Conservation (phyloP, 768 basidiomycete genomes). For the Pisolithus marmoratus region DNA sequence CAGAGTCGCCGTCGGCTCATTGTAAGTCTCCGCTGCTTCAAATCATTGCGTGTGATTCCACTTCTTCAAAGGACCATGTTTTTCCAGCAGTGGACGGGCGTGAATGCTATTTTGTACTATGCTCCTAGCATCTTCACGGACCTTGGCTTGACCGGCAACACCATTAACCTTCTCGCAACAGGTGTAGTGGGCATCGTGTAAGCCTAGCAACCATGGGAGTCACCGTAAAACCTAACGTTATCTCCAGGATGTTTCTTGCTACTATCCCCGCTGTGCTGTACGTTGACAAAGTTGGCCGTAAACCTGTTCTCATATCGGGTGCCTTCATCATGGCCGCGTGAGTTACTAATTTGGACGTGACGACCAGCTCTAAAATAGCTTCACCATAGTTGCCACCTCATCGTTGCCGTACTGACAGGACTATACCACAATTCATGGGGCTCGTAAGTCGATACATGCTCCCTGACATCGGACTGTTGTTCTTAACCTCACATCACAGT, state of each 20-base stretch:
- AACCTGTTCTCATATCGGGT: conserved; percentile 68
- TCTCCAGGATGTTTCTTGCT: conserved; percentile 59
- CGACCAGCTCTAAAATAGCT: conserved; percentile 9
- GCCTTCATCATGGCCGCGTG: conserved; percentile 67
- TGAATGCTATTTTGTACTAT: conserved; percentile 74
- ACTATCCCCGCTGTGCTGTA: conserved; percentile 81
- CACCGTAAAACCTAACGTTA: background rate
- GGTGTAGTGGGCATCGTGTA: conserved; percentile 80
- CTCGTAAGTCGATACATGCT: conserved; percentile 27
- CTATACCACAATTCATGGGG: conserved; percentile 53
- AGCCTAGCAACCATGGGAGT: conserved; percentile 16
- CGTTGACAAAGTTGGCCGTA: conserved; percentile 71
- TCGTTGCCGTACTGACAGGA: conserved; percentile 61
- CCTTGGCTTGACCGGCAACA: conserved; percentile 57
- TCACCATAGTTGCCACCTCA: conserved; percentile 53
- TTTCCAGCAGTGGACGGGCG: conserved; percentile 82
- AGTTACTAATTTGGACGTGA: conserved; percentile 16
- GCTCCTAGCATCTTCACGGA: conserved; percentile 63
- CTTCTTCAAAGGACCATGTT: conserved; percentile 48
- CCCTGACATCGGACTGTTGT: background rate
- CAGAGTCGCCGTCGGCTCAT: conserved; percentile 56
- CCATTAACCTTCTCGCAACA: conserved; percentile 51
- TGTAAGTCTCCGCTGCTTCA: conserved; percentile 29
- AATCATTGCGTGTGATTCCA: conserved; percentile 1
- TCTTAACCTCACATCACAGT: background rate